Evolutionary conservation across 345 rosid species (phyloP).

Genomic region (Pistacia integerrima): DNA sequence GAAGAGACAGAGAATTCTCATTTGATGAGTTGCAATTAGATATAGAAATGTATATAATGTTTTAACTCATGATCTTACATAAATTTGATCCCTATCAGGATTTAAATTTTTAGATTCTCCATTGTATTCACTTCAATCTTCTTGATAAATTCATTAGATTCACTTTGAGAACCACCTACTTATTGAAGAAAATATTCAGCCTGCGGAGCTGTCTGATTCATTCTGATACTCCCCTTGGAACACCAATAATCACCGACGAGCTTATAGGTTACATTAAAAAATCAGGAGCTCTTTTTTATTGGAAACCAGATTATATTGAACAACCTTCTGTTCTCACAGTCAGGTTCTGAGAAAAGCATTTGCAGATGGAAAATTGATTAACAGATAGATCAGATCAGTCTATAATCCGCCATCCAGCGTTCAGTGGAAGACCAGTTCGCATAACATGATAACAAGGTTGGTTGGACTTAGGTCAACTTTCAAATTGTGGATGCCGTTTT

Average conservation of each 20-base stretch:
- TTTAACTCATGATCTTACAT: neutral
- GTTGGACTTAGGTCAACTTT: neutral
- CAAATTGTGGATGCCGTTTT: neutral
- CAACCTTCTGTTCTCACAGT: neutral
- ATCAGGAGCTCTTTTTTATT: neutral
- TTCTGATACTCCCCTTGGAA: neutral
- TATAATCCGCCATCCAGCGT: neutral
- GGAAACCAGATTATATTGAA: neutral
- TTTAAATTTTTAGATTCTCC: neutral
- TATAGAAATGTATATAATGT: too few relatives aligned
- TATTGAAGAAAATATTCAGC: neutral
- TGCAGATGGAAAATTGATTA: neutral
- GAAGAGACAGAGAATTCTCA: neutral
- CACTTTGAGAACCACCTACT: neutral
- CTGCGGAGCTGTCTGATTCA: neutral
- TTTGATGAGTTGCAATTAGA: neutral
- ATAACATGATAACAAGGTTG: neutral
- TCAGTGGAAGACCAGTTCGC: neutral
- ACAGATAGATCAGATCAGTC: neutral
- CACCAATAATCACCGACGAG: neutral
- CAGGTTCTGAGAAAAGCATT: neutral
- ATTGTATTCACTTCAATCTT: neutral
- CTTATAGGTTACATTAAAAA: neutral
- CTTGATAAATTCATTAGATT: neutral
- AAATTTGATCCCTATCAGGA: neutral